Conservation (phyloP, 768 basidiomycete genomes). For the Tylopilus subfusipes region DNA sequence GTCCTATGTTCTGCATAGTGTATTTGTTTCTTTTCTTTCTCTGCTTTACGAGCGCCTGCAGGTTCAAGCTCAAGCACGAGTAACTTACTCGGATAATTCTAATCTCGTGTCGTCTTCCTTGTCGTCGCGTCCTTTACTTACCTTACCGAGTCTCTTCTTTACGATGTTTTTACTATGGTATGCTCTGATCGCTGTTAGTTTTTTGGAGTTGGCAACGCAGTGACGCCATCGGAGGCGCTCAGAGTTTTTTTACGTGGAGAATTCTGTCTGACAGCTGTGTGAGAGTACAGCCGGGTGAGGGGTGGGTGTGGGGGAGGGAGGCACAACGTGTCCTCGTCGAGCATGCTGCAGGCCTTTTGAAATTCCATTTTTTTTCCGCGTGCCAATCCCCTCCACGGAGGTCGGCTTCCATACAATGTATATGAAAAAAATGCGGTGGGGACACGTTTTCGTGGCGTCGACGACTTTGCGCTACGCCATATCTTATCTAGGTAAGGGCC, state of each 20-base stretch:
- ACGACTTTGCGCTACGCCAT: no score
- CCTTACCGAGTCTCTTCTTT: not conserved
- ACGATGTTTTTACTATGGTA: conserved; percentile 11
- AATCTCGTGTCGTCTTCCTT: conserved; percentile 21
- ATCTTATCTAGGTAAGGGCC: no score
- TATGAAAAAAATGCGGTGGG: no score
- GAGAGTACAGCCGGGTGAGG: not conserved
- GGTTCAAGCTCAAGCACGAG: conserved; percentile 28
- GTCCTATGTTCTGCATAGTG: conserved; percentile 22
- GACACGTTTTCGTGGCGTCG: no score
- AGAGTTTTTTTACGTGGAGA: not conserved
- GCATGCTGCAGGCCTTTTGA: no score
- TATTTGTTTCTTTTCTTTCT: conserved; percentile 11
- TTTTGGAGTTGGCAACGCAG: no score
- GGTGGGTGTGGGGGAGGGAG: not conserved
- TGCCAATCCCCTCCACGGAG: no score
- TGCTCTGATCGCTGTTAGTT: conserved; percentile 1
- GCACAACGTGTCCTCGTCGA: no score
- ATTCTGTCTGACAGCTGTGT: not conserved
- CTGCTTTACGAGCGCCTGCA: conserved; percentile 19
- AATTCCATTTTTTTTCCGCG: not conserved
- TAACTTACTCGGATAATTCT: conserved; percentile 33
- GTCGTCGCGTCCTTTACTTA: not conserved
- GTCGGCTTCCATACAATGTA: no score
- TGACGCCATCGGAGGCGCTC: no score